These are phyloP conservation scores for Rossbeevera mucosa DNA, from an alignment of 768 basidiomycete species.

Conservation along the genomic window DNA sequence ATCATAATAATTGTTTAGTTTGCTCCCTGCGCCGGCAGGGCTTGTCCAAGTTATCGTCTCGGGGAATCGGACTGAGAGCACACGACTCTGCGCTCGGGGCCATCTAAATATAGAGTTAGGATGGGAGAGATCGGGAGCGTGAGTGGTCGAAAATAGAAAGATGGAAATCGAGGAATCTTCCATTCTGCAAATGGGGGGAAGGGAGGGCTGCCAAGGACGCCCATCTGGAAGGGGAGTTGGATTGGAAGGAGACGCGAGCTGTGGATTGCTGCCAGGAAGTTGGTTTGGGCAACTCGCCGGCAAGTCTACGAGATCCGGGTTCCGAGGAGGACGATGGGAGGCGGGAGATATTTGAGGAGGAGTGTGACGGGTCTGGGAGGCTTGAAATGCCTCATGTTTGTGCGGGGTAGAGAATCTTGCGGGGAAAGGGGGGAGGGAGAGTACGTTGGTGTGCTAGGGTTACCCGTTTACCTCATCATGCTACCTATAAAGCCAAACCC, in stretches of 20 bases:
- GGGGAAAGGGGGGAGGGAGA: slow-evolving; percentile 22
- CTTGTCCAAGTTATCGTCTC: background rate
- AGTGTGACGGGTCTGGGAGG: background rate
- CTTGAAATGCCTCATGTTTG: slow-evolving; percentile 9
- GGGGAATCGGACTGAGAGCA: background rate
- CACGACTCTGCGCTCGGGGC: background rate
- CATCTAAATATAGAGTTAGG: slow-evolving; percentile 1
- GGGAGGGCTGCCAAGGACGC: background rate
- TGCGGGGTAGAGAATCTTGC: slow-evolving; percentile 23
- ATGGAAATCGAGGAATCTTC: slow-evolving; percentile 11
- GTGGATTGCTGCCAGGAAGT: slow-evolving; percentile 8
- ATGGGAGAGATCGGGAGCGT: slow-evolving; percentile 6
- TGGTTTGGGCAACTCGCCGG: background rate
- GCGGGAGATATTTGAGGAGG: background rate
- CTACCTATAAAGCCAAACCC: slow-evolving; percentile 13
- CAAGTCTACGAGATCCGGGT: background rate
- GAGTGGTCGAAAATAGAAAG: slow-evolving; percentile 12
- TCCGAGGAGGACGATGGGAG: background rate
- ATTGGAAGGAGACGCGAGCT: background rate
- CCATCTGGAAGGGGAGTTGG: slow-evolving; percentile 6
- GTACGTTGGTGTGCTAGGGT: background rate
- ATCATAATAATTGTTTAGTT: background rate
- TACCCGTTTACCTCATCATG: background rate
- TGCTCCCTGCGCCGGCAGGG: no score
- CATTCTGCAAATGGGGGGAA: slow-evolving; percentile 13